These are phyloP conservation scores for Phytophthora crassamura DNA, from an alignment of 352 stramenopile genomes.

Conservation along the genomic window DNA sequence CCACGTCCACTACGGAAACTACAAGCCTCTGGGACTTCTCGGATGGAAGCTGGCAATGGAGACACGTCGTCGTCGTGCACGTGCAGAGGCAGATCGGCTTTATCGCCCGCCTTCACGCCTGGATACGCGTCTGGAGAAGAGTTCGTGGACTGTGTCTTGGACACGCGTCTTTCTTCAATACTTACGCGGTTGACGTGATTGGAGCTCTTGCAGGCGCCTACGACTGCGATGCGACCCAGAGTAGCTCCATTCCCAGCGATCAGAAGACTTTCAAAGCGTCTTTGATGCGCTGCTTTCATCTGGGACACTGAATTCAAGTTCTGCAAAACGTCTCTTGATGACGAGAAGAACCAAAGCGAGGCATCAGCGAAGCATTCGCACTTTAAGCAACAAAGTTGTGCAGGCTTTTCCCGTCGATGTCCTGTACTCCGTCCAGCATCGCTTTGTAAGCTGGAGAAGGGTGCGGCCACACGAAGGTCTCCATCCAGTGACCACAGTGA, in stretches of 20 bases:
- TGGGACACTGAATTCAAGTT: neutral
- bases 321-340: neutral
- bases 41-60: conserved; percentile 20
- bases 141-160: conserved; percentile 66
- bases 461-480: no score
- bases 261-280: conserved; percentile 16
- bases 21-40: conserved; percentile 5
- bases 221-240: conserved; percentile 17
- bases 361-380: no score
- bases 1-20: conserved; percentile 1
- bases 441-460: conserved; percentile 11
- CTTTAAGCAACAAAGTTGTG: no score
- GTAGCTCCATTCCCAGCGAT: neutral
- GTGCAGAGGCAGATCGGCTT: conserved; percentile 33
- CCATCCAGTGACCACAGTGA: conserved; percentile 27
- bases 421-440: conserved; percentile 45
- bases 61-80: neutral
- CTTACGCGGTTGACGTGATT: conserved; percentile 69
- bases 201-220: conserved; percentile 56
- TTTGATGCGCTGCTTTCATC: conserved; percentile 20
- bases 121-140: conserved; percentile 64
- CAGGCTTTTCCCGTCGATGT: conserved; percentile 6
- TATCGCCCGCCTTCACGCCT: conserved; percentile 45
- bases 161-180: conserved; percentile 77
- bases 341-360: neutral